phyloP scores from a whole-genome alignment of 78 protist genomes.

The Paulinella micropora region DNA sequence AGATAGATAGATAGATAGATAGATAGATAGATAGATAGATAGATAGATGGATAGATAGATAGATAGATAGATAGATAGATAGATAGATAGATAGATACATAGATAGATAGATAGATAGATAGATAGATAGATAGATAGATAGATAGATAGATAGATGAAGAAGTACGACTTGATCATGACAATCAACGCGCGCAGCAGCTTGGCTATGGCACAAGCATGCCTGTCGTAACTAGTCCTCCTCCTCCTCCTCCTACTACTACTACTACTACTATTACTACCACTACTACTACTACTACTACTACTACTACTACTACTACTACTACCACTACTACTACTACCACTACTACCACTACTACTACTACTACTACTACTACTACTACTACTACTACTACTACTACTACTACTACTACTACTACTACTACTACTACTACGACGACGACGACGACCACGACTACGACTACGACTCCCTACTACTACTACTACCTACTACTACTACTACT shows the following conservation, averaged over 20 bases:
- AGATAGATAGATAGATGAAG: too few relatives aligned
- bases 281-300: neutral
- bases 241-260: neutral
- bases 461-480: too few relatives aligned
- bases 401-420: neutral
- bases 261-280: neutral
- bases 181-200: neutral
- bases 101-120: too few relatives aligned
- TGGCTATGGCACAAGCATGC: neutral
- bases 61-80: too few relatives aligned
- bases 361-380: neutral
- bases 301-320: neutral
- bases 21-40: too few relatives aligned
- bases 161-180: neutral
- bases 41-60: too few relatives aligned
- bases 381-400: neutral
- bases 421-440: neutral
- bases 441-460: too few relatives aligned
- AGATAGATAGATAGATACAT: too few relatives aligned
- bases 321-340: neutral
- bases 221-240: too few relatives aligned
- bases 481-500: too few relatives aligned
- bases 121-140: too few relatives aligned
- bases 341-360: neutral
- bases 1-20: too few relatives aligned